Evolutionary conservation across 305 asterid species (phyloP), one percentile per base, ranked within the genome.

Genomic region (Fraxinus floribunda): DNA sequence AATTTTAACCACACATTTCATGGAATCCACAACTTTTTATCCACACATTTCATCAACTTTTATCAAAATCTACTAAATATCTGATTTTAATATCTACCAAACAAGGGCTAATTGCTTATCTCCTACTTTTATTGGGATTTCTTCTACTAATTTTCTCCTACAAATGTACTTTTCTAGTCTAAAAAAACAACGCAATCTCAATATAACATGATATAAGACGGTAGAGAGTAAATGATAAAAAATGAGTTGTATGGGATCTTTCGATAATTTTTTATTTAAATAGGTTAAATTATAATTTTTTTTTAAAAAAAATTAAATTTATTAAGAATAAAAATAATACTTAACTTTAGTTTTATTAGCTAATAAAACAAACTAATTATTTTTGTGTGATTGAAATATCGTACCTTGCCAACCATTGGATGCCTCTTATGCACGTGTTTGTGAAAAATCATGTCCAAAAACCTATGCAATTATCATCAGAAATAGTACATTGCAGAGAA

Each of bases 391-490:
- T 81, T 85, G 89, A 87, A 83, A 88, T 85, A 89, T 81, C 82
- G 79, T 36, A 73, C 39, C 78, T 70, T 70, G 73, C 44, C 49
- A 81, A 75, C 89, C 92, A 88, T 86, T 88, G 90, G 93, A 87
- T 90, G 88, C 90, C 73, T 86, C 85, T 84, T 5, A 44, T 75
- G 87, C 92, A 91, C 89, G 94, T 90, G 90, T 83, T 81, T 60
- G 71, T 81, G 84, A 82, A 79, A 79, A 86, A 81, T 22, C 41
- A 30, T 73, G 41, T 71, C 77, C 57, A 75, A 74, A 75, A 86
- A 34, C 79, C 57, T 71, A 29, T 26, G 70, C 83, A 75, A 46
- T 7, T 26, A 60, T 13, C 34, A 64, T 36, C 62, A 60, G 29
- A 79, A 81, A 34, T 38, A 29, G 82, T 80, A 75, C 85, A 81